Conservation (phyloP, 176 grass and related monocot genomes). For the Paspalum vaginatum region DNA sequence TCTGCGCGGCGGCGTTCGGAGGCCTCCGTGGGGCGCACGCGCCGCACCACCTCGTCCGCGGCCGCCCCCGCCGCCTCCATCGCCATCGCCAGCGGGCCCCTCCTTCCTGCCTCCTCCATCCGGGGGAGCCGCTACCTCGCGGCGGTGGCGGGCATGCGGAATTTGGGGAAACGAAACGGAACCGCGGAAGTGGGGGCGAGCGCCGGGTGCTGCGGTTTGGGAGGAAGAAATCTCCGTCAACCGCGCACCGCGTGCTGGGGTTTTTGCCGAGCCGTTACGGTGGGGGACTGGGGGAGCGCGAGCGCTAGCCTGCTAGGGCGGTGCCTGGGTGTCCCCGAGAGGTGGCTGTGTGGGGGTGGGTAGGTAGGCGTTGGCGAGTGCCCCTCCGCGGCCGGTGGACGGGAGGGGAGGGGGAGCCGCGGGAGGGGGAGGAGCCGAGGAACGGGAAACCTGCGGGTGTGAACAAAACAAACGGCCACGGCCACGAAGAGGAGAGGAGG, state of each 20-base stretch:
- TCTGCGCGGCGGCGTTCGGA: slow-evolving; percentile 55
- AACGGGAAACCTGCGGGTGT: slow-evolving; percentile 42
- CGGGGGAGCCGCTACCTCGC: not conserved
- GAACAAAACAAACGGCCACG: slow-evolving; percentile 42
- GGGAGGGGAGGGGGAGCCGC: not conserved
- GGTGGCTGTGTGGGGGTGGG: not conserved
- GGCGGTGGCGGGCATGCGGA: not conserved
- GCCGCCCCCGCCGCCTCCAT: slow-evolving; percentile 44
- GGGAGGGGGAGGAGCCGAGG: not conserved
- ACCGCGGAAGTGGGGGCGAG: not conserved
- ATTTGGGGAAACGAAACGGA: not conserved
- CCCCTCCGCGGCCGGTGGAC: not conserved
- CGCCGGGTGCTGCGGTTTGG: not conserved
- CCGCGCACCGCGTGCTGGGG: not conserved
- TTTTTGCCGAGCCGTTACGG: slow-evolving; percentile 30
- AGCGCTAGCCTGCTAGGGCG: not conserved
- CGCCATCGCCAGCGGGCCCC: slow-evolving; percentile 35
- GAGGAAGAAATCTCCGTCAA: not conserved
- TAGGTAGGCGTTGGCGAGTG: not conserved
- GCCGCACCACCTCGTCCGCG: slow-evolving; percentile 55
- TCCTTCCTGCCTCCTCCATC: slow-evolving; percentile 19
- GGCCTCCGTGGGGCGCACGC: slow-evolving; percentile 65
- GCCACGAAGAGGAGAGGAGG: not conserved
- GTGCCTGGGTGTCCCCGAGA: not conserved
- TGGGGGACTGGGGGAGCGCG: not conserved